These are phyloP conservation scores for Zalaria sp. DNA, from an alignment of 2,329 filamentous ascomycete species.

Conservation along the genomic window DNA sequence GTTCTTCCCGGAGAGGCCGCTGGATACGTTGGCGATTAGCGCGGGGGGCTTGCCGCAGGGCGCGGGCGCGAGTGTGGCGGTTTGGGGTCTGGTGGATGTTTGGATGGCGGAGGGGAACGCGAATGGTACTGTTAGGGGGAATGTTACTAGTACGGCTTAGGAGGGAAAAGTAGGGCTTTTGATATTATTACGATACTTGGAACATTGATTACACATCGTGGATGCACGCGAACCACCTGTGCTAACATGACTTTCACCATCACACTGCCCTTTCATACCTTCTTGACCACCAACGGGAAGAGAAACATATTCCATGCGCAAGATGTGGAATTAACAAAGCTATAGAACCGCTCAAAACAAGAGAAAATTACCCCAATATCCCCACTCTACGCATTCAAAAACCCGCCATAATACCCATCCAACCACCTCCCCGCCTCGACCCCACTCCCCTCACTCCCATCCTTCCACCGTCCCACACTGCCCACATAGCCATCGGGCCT, in stretches of 20 bases:
- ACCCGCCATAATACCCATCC: slow-evolving; percentile 36
- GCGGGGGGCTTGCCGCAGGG: slow-evolving; percentile 21
- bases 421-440: slow-evolving; percentile 22
- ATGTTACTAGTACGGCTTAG: slow-evolving; percentile 12
- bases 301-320: no score
- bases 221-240: no score
- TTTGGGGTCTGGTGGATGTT: slow-evolving; percentile 24
- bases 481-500: slow-evolving; percentile 64
- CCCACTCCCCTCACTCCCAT: slow-evolving; percentile 17
- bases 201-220: no score
- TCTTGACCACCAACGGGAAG: no score
- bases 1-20: slow-evolving; percentile 34
- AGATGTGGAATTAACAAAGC: no score
- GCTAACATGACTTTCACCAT: no score
- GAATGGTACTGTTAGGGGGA: slow-evolving; percentile 20
- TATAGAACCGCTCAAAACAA: no score
- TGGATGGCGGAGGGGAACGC: slow-evolving; percentile 19
- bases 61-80: slow-evolving; percentile 22
- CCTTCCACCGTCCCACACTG: slow-evolving; percentile 34
- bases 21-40: slow-evolving; percentile 23
- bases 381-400: slow-evolving; percentile 17
- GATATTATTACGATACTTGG: no score
- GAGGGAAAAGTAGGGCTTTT: no score
- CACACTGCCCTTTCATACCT: no score
- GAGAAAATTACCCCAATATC: no score